Percentiles rank a stretch among this genome's conserved stretches.
phyloP scores from a whole-genome alignment of 495 filamentous ascomycete genomes.

The Neurospora sp. region DNA sequence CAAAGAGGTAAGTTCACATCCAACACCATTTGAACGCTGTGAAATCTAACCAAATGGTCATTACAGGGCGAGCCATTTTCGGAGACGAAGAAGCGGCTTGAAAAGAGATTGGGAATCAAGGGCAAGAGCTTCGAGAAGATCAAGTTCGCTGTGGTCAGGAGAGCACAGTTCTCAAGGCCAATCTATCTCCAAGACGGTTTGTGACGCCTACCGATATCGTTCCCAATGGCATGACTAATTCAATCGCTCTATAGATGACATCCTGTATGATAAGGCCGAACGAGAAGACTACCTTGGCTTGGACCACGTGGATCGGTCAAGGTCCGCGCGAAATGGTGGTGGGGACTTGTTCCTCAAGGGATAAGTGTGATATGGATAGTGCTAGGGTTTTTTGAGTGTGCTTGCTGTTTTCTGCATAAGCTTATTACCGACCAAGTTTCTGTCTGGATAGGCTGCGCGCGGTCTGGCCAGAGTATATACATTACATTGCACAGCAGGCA shows the following conservation, averaged over 20 bases:
- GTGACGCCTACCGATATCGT: constrained; percentile 12
- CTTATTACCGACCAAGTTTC: not conserved
- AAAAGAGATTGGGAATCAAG: constrained; percentile 85
- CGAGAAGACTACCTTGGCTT: constrained; percentile 75
- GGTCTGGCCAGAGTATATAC: not conserved
- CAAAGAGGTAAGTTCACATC: constrained; percentile 54
- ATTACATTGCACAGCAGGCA: not conserved
- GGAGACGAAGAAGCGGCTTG: constrained; percentile 83
- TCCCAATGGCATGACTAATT: constrained; percentile 4
- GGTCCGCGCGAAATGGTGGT: constrained; percentile 39
- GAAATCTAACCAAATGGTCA: not conserved
- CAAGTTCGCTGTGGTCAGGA: constrained; percentile 78
- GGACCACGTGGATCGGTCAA: constrained; percentile 72
- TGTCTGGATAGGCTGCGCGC: not conserved
- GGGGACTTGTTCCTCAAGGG: constrained; percentile 47
- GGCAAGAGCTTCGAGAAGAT: constrained; percentile 98
- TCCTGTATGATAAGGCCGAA: constrained; percentile 64
- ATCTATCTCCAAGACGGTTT: constrained; percentile 83
- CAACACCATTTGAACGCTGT: not conserved
- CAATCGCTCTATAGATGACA: constrained; percentile 51
- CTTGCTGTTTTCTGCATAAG: not conserved
- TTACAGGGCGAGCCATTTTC: constrained; percentile 72
- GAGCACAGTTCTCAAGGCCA: constrained; percentile 58
- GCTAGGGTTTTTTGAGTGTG: not conserved
- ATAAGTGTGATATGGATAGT: constrained; percentile 18